Base-by-base conservation (phyloP, 1,139 yeast species). In the Candida sp. region DNA sequence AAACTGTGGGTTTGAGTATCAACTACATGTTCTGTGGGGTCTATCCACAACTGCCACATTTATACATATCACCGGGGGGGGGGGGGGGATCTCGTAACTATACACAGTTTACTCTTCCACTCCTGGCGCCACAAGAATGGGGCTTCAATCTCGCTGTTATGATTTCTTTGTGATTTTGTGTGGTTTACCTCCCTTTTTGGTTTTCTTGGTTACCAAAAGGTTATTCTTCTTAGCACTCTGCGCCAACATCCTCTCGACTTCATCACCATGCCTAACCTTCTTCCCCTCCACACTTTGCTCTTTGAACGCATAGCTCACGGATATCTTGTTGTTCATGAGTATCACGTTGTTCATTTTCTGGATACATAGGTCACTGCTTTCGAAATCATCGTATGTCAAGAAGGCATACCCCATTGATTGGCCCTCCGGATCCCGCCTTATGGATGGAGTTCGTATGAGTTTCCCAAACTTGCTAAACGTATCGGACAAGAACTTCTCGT, bases 381-480 rank as follows among this genome's bases (percentile, higher is more conserved):
- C 85, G 59, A 90, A 91, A 52, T 78, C 83, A 48, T 77, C 86
- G 64, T 75, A 89, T 8, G 78, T 74, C 35, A 77, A 60, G 61
- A 88, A 87, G 0, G 90, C 97, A 62, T 78, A 81, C 1, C 90
- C 85, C 57, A 80, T 81, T 0, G 90, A 81, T 44, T 70, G 72
- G 0, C 87, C 87, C 1, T 69, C 69, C 0, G 70, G 72, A 48
- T 86, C 86, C 32, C 88, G 67, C 33, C 78, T 77, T 1, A 90
- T 69, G 40, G 70, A 69, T 0, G 93, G 90, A 0, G 78, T 71
- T 41, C 70, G 67, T 3, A 78, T 68, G 30, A 92, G 67, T 0
- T 74, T 72, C 0, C 98, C 98, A 68, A 93, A 90, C 51, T 79
- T 78, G 3, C 81, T 71, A 62, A 93, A 90, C 1, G 96, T 83